Evolutionary conservation across 208 protist genomes (phyloP).

Genomic region (Sergeia podlipaevii): DNA sequence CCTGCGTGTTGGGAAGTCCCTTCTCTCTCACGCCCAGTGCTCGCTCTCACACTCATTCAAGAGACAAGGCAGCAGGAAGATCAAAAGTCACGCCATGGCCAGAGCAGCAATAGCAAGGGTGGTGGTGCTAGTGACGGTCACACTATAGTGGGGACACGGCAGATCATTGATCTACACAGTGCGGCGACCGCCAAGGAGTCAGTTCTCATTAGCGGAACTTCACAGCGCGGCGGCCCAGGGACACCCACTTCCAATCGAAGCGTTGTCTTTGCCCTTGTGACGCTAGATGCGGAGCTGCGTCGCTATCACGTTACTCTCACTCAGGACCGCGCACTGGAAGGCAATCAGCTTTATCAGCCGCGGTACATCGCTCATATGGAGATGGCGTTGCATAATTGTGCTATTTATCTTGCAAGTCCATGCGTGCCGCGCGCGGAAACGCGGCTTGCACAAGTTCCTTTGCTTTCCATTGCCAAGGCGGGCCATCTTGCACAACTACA

Average conservation of each 20-base stretch:
- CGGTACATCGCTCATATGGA: constrained; percentile 31
- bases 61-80: too few species aligned
- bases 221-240: not conserved
- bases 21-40: not conserved
- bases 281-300: constrained; percentile 16
- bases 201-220: not conserved
- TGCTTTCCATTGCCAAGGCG: not conserved
- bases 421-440: constrained; percentile 14
- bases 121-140: not conserved
- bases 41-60: constrained; percentile 13
- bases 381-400: constrained; percentile 18
- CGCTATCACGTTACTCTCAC: constrained; percentile 37
- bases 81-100: too few species aligned
- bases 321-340: constrained; percentile 27
- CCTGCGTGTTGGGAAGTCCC: constrained; percentile 19
- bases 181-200: constrained; percentile 13
- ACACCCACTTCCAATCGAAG: too few species aligned
- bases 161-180: constrained; percentile 19
- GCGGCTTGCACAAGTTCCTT: constrained; percentile 1
- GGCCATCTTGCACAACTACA: constrained; percentile 12
- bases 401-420: constrained; percentile 27
- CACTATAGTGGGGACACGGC: not conserved
- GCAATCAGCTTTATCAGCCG: constrained; percentile 23
- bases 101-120: not conserved
- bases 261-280: constrained; percentile 39